These are phyloP conservation scores for Striga hermonthica DNA, from an alignment of 305 asterid genomes.

Conservation along the genomic window DNA sequence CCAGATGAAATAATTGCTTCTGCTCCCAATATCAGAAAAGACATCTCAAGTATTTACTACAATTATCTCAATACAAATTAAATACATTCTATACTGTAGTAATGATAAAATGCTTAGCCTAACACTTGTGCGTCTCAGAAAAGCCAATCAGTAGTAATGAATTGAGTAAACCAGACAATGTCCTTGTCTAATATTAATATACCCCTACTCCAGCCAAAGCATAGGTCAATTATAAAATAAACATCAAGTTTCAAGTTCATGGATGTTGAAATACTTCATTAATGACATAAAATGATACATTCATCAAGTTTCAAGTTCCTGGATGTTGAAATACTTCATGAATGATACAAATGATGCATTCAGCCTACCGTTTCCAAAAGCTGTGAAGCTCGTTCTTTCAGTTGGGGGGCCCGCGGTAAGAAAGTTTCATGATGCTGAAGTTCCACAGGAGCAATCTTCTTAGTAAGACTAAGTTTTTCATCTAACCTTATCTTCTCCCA, in stretches of 20 bases:
- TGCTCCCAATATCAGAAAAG: neutral
- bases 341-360: slow-evolving; percentile 3
- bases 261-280: slow-evolving; percentile 13
- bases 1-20: neutral
- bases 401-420: slow-evolving; percentile 97
- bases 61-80: neutral
- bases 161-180: neutral
- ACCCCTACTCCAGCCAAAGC: slow-evolving; percentile 24
- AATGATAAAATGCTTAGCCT: neutral
- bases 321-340: slow-evolving; percentile 10
- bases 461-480: slow-evolving; percentile 80
- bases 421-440: slow-evolving; percentile 99
- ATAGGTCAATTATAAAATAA: slow-evolving; percentile 15
- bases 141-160: neutral
- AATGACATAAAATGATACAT: neutral
- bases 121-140: too few species aligned
- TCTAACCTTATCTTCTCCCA: slow-evolving; percentile 96
- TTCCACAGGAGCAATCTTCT: slow-evolving; percentile 99
- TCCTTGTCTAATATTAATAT: neutral
- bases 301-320: slow-evolving; percentile 14
- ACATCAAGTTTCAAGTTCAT: slow-evolving; percentile 23
- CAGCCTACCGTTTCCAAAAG: slow-evolving; percentile 90
- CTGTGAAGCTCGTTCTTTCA: slow-evolving; percentile 95
- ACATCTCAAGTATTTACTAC: neutral
- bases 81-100: neutral